Evolutionary conservation across 2,329 filamentous ascomycete species (phyloP).

Genomic region (Penicillium corylophilum): DNA sequence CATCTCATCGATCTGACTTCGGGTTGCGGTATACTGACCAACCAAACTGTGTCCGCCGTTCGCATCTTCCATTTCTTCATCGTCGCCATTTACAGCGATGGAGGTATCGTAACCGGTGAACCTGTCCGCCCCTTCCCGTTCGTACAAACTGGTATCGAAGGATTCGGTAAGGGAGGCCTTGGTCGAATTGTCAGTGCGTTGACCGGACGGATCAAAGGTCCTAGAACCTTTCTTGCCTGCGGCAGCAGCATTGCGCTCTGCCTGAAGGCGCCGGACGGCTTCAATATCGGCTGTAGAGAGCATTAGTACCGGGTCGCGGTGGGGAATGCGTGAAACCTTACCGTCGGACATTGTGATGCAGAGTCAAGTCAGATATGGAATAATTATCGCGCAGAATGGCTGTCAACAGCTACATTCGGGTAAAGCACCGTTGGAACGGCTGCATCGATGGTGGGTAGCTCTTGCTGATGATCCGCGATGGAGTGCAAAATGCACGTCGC

Average conservation of each 20-base stretch:
- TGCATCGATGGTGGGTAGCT: constrained; percentile 24
- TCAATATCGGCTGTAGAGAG: constrained; percentile 70
- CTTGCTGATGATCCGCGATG: constrained; percentile 22
- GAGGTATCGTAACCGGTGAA: constrained; percentile 90
- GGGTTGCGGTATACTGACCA: constrained; percentile 93
- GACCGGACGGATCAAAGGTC: constrained; percentile 73
- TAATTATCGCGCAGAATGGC: constrained; percentile 27
- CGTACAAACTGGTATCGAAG: constrained; percentile 87
- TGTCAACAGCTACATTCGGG: constrained; percentile 38
- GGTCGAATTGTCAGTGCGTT: constrained; percentile 78
- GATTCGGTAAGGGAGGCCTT: constrained; percentile 86
- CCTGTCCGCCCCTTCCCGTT: constrained; percentile 72
- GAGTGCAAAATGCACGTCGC: constrained; percentile 24
- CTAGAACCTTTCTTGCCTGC: constrained; percentile 77
- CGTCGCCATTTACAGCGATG: constrained; percentile 74
- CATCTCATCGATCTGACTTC: constrained; percentile 91
- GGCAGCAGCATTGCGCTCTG: constrained; percentile 82
- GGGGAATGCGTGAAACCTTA: constrained; percentile 27
- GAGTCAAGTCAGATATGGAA: constrained; percentile 27
- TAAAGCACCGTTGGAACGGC: constrained; percentile 31
- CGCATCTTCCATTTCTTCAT: constrained; percentile 74
- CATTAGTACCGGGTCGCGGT: constrained; percentile 24
- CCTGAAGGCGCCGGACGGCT: constrained; percentile 80
- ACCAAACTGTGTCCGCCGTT: constrained; percentile 76
- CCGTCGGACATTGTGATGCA: constrained; percentile 46